phyloP scores from a whole-genome alignment of 306 rosid species.

The Ochetophila trinervis region DNA sequence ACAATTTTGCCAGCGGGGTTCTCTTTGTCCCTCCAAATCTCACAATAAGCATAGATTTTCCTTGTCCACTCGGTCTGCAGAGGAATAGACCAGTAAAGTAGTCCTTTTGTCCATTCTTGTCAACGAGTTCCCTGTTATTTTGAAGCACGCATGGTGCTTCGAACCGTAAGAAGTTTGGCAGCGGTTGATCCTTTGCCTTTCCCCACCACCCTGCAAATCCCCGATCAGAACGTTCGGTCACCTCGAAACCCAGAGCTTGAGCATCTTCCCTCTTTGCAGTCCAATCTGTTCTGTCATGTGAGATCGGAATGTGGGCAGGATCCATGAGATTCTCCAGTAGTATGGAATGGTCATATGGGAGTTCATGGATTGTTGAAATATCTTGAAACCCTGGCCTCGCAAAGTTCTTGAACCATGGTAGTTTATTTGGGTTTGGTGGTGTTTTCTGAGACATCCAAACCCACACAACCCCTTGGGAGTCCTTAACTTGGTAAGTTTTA shows the following conservation, averaged over 20 bases:
- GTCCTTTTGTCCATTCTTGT: conserved; percentile 52
- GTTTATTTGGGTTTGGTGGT: conserved; percentile 53
- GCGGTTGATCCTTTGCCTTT: conserved; percentile 42
- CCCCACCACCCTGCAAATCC: conserved; percentile 99
- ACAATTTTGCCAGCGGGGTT: conserved; percentile 47
- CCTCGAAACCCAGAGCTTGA: conserved; percentile 66
- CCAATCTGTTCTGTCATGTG: conserved; percentile 91
- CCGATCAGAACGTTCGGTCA: conserved; percentile 66
- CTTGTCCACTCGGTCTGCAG: conserved; percentile 94
- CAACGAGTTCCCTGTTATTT: conserved; percentile 61
- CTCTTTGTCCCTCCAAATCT: conserved; percentile 78
- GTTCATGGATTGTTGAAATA: conserved; percentile 77
- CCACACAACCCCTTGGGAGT: conserved; percentile 94
- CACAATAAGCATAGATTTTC: conserved; percentile 88
- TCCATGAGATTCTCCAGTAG: conserved; percentile 96
- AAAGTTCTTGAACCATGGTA: conserved; percentile 93
- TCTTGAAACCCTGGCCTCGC: conserved; percentile 84
- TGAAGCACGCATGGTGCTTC: conserved; percentile 92
- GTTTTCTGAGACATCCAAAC: conserved; percentile 91
- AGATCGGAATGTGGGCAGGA: conserved; percentile 95
- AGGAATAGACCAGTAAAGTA: conserved; percentile 82
- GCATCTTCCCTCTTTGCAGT: conserved; percentile 87
- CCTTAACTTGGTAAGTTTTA: conserved; percentile 66
- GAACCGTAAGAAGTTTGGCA: conserved; percentile 58
- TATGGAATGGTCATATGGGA: conserved; percentile 95